phyloP scores from a whole-genome alignment of 345 rosid species.

The Syzygium oleosum region DNA sequence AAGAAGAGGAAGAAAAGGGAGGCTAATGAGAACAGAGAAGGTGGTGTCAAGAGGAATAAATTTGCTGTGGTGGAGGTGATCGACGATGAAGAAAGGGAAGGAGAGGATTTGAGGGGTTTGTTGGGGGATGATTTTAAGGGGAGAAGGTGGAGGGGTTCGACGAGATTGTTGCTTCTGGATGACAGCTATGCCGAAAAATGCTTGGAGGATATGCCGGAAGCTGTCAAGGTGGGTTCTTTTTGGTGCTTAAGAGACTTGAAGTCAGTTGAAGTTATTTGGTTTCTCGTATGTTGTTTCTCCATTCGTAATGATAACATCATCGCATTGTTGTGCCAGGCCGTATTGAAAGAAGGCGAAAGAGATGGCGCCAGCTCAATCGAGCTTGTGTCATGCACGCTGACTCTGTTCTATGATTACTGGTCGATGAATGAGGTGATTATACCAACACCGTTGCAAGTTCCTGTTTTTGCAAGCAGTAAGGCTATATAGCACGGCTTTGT shows the following conservation, averaged over 20 bases:
- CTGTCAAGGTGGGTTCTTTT: slow-evolving; percentile 61
- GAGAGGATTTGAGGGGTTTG: slow-evolving; percentile 52
- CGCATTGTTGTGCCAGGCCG: slow-evolving; percentile 28
- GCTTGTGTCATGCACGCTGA: slow-evolving; percentile 70
- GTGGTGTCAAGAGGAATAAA: slow-evolving; percentile 28
- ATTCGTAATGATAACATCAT: not conserved
- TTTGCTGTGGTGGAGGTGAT: slow-evolving; percentile 53
- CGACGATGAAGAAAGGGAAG: slow-evolving; percentile 25
- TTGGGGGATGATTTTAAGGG: slow-evolving; percentile 61
- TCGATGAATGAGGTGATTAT: slow-evolving; percentile 75
- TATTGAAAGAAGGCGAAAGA: slow-evolving; percentile 32
- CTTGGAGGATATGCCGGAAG: slow-evolving; percentile 65
- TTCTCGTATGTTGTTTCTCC: not conserved
- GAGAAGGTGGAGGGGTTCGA: slow-evolving; percentile 70
- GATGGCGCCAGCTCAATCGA: slow-evolving; percentile 32
- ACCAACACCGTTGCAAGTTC: not conserved
- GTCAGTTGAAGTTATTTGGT: not conserved
- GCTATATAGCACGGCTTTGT: not conserved
- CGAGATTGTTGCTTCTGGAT: slow-evolving; percentile 86
- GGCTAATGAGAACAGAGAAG: slow-evolving; percentile 10
- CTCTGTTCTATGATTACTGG: slow-evolving; percentile 83
- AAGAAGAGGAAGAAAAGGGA: slow-evolving; percentile 37
- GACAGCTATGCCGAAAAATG: slow-evolving; percentile 42
- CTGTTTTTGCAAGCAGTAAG: not conserved
- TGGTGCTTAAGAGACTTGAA: not conserved